phyloP scores from a whole-genome alignment of 352 stramenopile genomes.

The Globisporangium takayamanum region DNA sequence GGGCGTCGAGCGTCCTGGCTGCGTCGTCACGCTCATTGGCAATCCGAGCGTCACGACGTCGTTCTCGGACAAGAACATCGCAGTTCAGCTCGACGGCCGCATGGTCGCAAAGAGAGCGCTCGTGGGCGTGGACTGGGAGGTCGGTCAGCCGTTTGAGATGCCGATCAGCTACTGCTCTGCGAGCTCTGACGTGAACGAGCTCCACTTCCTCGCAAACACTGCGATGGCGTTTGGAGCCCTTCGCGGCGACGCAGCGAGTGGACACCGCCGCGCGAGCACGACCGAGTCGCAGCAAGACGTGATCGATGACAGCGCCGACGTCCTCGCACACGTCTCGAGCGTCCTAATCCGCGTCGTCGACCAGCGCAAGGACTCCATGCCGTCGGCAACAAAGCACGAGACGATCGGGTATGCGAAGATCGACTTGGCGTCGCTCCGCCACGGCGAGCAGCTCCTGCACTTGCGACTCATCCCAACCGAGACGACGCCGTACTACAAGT shows the following conservation, averaged over 20 bases:
- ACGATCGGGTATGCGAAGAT: conserved; percentile 43
- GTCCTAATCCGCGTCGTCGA: conserved; percentile 47
- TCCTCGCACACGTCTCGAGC: conserved; percentile 30
- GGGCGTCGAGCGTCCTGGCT: conserved; percentile 21
- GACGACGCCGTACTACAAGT: conserved; percentile 44
- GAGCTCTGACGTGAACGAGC: conserved; percentile 6
- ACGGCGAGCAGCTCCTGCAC: conserved; percentile 32
- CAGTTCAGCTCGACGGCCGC: conserved; percentile 19
- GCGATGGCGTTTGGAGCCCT: conserved; percentile 20
- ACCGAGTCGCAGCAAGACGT: conserved; percentile 8
- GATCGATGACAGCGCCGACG: conserved; percentile 16
- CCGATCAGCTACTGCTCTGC: conserved; percentile 13
- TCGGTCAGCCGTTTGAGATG: conserved; percentile 9
- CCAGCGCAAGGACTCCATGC: conserved; percentile 11
- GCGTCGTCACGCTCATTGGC: conserved; percentile 41
- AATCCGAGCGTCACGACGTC: conserved; percentile 17
- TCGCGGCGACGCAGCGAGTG: conserved; percentile 3
- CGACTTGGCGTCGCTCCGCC: conserved; percentile 32
- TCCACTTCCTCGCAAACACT: conserved; percentile 26
- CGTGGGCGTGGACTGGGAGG: conserved; percentile 11
- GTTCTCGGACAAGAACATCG: conserved; percentile 1
- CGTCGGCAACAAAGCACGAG: neutral
- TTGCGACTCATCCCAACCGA: conserved; percentile 35
- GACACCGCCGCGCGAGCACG: neutral
- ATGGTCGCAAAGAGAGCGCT: conserved; percentile 18